Conservation (phyloP, 257 asterid genomes). For the Solanum corneliomulleri region DNA sequence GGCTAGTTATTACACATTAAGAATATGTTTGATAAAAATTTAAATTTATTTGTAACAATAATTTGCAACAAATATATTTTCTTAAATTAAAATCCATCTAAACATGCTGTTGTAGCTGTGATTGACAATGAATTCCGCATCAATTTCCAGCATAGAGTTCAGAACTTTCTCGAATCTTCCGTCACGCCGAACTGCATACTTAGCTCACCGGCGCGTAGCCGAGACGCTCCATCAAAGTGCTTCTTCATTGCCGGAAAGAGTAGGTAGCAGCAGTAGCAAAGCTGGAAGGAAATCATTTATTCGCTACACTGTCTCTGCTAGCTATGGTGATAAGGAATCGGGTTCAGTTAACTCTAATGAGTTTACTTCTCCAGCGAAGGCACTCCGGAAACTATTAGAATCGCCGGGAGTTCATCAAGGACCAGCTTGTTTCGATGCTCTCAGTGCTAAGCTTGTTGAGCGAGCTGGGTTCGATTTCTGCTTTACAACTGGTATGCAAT, state of each 20-base stretch:
- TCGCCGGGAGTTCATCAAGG: slow-evolving; percentile 80
- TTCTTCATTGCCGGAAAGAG: not conserved
- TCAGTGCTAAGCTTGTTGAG: slow-evolving; percentile 86
- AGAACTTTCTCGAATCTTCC: not conserved
- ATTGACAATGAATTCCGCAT: not conserved
- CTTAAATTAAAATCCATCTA: not conserved
- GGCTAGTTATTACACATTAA: not conserved
- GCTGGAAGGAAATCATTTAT: not conserved
- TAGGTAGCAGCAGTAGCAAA: not conserved
- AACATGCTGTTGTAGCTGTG: not conserved
- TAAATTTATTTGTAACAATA: not conserved
- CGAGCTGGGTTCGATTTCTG: slow-evolving; percentile 82
- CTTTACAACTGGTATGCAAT: slow-evolving; percentile 62
- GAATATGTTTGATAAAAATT: not conserved
- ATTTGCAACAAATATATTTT: not conserved
- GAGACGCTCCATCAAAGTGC: not conserved
- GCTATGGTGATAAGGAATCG: not conserved
- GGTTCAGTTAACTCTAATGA: slow-evolving; percentile 8
- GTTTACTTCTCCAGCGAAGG: slow-evolving; percentile 26
- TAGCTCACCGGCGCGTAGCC: not conserved
- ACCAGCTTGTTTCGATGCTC: slow-evolving; percentile 89
- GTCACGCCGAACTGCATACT: not conserved
- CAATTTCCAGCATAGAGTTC: not conserved
- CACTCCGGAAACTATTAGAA: slow-evolving; percentile 47
- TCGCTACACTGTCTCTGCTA: not conserved